Evolutionary conservation across 305 asterid genomes (phyloP).

Genomic region (Fraxinus floribunda): DNA sequence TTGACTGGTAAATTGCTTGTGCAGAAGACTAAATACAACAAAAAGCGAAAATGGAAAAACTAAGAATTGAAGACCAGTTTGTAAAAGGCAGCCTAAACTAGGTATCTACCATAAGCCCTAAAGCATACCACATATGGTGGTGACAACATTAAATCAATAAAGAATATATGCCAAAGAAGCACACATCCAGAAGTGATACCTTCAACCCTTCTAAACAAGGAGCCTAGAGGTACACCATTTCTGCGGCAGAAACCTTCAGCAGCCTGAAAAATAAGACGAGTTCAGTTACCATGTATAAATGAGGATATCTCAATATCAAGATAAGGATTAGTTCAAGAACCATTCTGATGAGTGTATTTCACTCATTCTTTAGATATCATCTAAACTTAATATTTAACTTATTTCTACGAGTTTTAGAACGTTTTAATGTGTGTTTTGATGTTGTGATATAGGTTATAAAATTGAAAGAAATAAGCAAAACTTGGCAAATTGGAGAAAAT

Average conservation of each 20-base stretch:
- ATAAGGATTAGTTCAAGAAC: background rate
- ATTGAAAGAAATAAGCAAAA: too few species aligned
- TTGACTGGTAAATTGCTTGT: background rate
- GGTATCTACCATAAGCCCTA: background rate
- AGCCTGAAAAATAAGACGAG: constrained; percentile 53
- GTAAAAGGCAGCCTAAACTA: background rate
- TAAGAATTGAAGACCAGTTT: background rate
- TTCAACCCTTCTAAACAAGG: constrained; percentile 73
- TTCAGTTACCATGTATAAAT: constrained; percentile 20
- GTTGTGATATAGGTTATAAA: too few species aligned
- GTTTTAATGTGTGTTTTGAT: too few species aligned
- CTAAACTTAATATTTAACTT: too few species aligned
- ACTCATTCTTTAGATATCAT: too few species aligned
- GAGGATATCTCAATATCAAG: constrained; percentile 5
- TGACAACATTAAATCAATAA: constrained; percentile 4
- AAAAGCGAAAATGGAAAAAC: background rate
- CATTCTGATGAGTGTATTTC: background rate
- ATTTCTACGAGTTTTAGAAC: too few species aligned
- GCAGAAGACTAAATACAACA: background rate
- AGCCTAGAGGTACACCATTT: constrained; percentile 69
- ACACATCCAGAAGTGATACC: constrained; percentile 40
- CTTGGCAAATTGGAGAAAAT: too few species aligned
- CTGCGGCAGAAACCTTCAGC: constrained; percentile 96
- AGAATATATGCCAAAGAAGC: constrained; percentile 9
- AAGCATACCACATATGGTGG: background rate